Base-by-base conservation (phyloP, 208 protist species). In the Trypanosoma cruzi region DNA sequence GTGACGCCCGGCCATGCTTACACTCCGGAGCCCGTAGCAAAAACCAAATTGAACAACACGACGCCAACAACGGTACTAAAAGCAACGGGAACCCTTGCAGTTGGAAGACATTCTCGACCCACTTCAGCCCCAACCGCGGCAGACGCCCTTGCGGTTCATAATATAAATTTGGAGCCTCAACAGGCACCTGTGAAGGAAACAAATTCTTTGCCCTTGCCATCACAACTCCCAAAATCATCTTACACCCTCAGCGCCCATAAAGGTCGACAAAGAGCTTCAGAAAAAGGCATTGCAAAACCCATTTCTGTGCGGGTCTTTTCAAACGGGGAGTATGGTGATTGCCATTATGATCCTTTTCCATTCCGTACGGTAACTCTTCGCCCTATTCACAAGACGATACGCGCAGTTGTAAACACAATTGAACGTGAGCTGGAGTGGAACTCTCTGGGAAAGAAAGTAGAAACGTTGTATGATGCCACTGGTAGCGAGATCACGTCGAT, bases 271-370 rank as follows among this genome's bases (percentile, higher is more conserved):
- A 50, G 40, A 11, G 46, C 26, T 26, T 1, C 48, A 40, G 22
- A 10, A 10, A 77, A 77, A 44, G 60, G 67, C 37, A 70, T 73
- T 34, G 10, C 37, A 6, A 81, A 78, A 68, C 73, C 80, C 20
- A 89, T 88, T 72, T 88, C 88, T 63, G 78, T 97, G 29, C 77
- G 81, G 32, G 85, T 97, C 24, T 97, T 89, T 72, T 86, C 89
- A 60, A 97, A 97, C 75, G 93, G 93, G 10, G 40, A 82, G 24
- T 97, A 97, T 78, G 93, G 90, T 46, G 86, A 90, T 64, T 26
- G 72, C 79, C 70, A 55, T 58, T 71, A 29, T 18, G 81, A 87
- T 68, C 75, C 77, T 14, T 73, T 86, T 59, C 74, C 72, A 3
- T 93, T 85, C 64, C 78, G 76, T 34, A 97, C 86, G 7, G 74